These are phyloP conservation scores for Cyamopsis tetragonoloba DNA, from an alignment of 306 rosid species.

Conservation along the genomic window DNA sequence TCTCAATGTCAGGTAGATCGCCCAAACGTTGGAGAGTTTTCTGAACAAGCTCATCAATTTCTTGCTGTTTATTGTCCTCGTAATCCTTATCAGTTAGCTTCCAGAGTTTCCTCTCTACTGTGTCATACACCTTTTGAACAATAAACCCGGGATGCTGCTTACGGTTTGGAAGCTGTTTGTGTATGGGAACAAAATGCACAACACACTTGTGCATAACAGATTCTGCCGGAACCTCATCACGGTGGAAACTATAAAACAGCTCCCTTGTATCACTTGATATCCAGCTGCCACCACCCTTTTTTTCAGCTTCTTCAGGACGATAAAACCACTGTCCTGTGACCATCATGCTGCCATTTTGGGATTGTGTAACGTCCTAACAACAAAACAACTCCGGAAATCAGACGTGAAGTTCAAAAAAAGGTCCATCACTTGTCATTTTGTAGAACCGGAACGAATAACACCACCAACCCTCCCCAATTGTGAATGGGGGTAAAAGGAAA, in stretches of 20 bases:
- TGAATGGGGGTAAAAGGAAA: background rate
- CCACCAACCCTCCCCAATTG: background rate
- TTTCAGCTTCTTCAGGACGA: conserved; percentile 97
- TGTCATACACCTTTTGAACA: conserved; percentile 88
- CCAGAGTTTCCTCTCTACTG: conserved; percentile 85
- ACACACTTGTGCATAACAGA: conserved; percentile 97
- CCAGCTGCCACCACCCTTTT: conserved; percentile 90
- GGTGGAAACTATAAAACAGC: conserved; percentile 96
- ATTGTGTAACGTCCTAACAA: conserved; percentile 73
- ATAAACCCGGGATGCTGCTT: conserved; percentile 92
- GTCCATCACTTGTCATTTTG: background rate
- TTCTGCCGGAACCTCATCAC: conserved; percentile 93
- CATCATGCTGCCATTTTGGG: conserved; percentile 59
- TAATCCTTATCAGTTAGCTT: conserved; percentile 93
- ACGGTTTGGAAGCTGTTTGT: conserved; percentile 84
- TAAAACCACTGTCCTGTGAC: conserved; percentile 96
- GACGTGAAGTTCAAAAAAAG: conserved; percentile 1
- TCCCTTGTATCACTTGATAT: conserved; percentile 80
- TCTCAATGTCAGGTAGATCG: conserved; percentile 72
- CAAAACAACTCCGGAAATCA: conserved; percentile 23
- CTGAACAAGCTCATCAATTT: conserved; percentile 84
- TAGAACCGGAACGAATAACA: background rate
- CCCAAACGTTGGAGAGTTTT: conserved; percentile 75
- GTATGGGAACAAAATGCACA: conserved; percentile 86
- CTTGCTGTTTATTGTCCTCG: conserved; percentile 76